Percentiles rank a stretch among this genome's conserved stretches.
Evolutionary conservation across 768 basidiomycete genomes (phyloP).

Genomic region (Phlebiopsis flavidoalba): DNA sequence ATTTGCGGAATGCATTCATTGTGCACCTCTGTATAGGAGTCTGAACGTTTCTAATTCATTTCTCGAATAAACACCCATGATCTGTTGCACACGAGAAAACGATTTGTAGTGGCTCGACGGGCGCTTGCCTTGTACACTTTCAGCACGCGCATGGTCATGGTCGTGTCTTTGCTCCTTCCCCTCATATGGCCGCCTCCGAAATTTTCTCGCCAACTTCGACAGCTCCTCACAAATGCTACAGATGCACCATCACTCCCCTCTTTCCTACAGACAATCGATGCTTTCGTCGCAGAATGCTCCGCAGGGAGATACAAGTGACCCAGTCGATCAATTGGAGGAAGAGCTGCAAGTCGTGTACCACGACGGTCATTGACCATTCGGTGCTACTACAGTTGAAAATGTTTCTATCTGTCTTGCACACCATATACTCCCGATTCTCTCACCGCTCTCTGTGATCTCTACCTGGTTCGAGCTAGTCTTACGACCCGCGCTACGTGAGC

Average conservation of each 20-base stretch:
- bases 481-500: constrained; percentile 73
- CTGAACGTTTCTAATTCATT: too few species aligned
- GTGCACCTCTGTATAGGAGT: too few species aligned
- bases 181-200: constrained; percentile 31
- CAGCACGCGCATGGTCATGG: background rate
- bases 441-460: constrained; percentile 63
- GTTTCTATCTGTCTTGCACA: constrained; percentile 61
- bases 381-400: constrained; percentile 57
- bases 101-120: too few species aligned
- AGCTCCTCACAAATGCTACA: constrained; percentile 47
- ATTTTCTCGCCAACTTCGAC: constrained; percentile 50
- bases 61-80: too few species aligned
- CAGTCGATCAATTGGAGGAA: constrained; percentile 52
- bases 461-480: constrained; percentile 80
- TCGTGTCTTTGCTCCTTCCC: background rate
- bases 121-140: background rate
- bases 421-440: constrained; percentile 55
- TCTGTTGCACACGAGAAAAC: too few species aligned
- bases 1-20: too few species aligned
- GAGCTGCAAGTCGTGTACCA: constrained; percentile 61
- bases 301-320: constrained; percentile 39
- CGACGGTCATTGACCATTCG: constrained; percentile 59
- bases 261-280: constrained; percentile 46
- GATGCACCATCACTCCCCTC: constrained; percentile 48
- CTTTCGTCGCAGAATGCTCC: constrained; percentile 48